These are phyloP conservation scores for Xylaria cubensis DNA, from an alignment of 495 filamentous ascomycete species.

Conservation along the genomic window DNA sequence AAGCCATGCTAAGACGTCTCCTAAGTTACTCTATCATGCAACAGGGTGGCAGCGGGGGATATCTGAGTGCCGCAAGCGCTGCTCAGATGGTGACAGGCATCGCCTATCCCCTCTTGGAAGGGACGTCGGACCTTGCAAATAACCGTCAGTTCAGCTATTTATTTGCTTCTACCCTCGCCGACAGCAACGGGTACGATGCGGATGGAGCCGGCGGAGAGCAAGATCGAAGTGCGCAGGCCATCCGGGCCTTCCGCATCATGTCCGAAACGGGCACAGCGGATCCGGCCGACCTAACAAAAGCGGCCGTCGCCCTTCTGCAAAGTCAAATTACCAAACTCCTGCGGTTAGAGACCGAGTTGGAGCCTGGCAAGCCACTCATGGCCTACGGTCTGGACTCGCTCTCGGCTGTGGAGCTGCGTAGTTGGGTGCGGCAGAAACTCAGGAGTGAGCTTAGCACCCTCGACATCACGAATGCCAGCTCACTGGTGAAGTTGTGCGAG, in stretches of 20 bases:
- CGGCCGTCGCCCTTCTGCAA: neutral
- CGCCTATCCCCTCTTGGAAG: conserved; percentile 23
- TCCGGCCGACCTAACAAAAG: no score
- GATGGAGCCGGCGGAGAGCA: neutral
- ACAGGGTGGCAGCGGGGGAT: neutral
- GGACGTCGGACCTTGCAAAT: neutral
- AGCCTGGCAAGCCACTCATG: conserved; percentile 1
- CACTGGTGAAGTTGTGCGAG: no score
- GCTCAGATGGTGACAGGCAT: conserved; percentile 37
- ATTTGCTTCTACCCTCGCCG: no score
- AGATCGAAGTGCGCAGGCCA: neutral
- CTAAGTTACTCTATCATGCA: conserved; percentile 38
- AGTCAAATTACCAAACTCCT: neutral
- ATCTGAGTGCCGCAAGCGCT: neutral
- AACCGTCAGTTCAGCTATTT: no score
- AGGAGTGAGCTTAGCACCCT: neutral
- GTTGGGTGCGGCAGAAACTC: neutral
- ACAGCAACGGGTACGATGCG: neutral
- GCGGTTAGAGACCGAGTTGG: neutral
- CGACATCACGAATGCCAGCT: neutral
- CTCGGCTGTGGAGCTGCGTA: neutral
- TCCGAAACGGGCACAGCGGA: neutral
- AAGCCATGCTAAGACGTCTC: neutral
- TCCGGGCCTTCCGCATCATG: neutral
- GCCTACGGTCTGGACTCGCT: conserved; percentile 11